Percentiles rank a stretch among this genome's conserved stretches.
Conservation (phyloP, 2,329 filamentous ascomycete genomes). For the Leptographium flavum region DNA sequence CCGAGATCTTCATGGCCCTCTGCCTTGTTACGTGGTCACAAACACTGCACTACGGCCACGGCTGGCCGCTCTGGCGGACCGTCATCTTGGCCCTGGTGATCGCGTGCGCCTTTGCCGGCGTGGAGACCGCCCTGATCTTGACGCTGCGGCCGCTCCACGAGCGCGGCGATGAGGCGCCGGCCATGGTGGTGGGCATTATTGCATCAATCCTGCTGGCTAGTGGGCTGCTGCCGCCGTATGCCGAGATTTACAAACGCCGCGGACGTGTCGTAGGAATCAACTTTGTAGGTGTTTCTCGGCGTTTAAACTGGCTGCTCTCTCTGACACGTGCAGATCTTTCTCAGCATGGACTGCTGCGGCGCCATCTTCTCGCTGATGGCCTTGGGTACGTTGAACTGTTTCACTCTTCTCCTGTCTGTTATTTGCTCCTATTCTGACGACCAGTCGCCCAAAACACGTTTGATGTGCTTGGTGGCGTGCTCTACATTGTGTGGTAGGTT, state of each 20-base stretch:
- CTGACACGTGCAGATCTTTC: conserved; percentile 26
- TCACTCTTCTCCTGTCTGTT: no score
- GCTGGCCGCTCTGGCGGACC: conserved; percentile 33
- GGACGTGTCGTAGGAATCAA: conserved; percentile 49
- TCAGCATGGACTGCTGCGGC: conserved; percentile 44
- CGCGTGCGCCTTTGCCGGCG: conserved; percentile 30
- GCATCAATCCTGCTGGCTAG: conserved; percentile 40
- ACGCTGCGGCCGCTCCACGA: conserved; percentile 41
- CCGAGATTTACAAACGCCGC: conserved; percentile 45
- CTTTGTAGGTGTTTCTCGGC: conserved; percentile 18
- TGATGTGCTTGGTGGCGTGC: conserved; percentile 43
- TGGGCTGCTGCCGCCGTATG: conserved; percentile 46
- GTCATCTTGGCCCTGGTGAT: conserved; percentile 24
- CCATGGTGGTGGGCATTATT: conserved; percentile 40
- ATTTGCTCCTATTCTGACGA: not conserved
- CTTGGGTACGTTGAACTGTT: conserved; percentile 27
- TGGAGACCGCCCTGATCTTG: conserved; percentile 42
- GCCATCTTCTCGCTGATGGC: conserved; percentile 52
- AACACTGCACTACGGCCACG: conserved; percentile 20
- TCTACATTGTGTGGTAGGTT: conserved; percentile 45
- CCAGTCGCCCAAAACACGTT: conserved; percentile 44
- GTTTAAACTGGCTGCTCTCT: not conserved
- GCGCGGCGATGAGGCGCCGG: conserved; percentile 36
- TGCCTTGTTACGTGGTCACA: conserved; percentile 25
- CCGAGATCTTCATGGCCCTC: conserved; percentile 24